Evolutionary conservation across 2,329 filamentous ascomycete species (phyloP).

Genomic region (Ceratocystis alfenasii): DNA sequence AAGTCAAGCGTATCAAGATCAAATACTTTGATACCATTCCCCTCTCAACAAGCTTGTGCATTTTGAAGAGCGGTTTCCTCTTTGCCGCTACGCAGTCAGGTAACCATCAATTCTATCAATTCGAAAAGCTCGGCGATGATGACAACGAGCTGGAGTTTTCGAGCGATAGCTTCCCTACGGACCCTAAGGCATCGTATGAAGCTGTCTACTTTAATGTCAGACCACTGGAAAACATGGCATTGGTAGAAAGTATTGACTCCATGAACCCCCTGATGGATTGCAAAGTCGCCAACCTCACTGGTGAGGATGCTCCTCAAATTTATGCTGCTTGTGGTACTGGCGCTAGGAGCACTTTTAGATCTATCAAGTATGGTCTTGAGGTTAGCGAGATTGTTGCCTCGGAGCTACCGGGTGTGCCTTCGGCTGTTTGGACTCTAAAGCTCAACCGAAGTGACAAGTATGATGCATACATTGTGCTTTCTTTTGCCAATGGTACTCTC

Average conservation of each 20-base stretch:
- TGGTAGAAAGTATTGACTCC: conserved; percentile 74
- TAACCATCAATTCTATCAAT: conserved; percentile 90
- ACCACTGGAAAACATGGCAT: conserved; percentile 64
- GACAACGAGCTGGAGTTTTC: conserved; percentile 78
- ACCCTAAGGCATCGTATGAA: conserved; percentile 57
- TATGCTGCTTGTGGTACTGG: conserved; percentile 85
- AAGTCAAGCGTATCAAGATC: conserved; percentile 74
- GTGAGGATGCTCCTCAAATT: conserved; percentile 92
- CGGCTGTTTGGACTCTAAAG: conserved; percentile 92
- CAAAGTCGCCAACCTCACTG: conserved; percentile 79
- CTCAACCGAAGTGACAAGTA: conserved; percentile 68
- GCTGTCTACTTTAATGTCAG: conserved; percentile 80
- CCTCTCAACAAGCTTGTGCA: conserved; percentile 73
- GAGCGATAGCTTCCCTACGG: conserved; percentile 70
- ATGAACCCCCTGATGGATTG: conserved; percentile 87
- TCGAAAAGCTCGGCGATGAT: conserved; percentile 92
- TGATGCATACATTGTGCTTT: conserved; percentile 92
- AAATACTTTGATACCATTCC: conserved; percentile 98
- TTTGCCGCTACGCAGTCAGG: conserved; percentile 88
- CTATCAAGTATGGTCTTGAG: conserved; percentile 81
- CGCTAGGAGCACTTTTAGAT: conserved; percentile 79
- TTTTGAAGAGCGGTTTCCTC: conserved; percentile 89
- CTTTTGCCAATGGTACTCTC: conserved; percentile 77
- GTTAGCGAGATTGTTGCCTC: conserved; percentile 95
- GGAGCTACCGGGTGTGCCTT: conserved; percentile 75